Evolutionary conservation across 805 yeast species (phyloP).

Genomic region (Candida nemodendra): DNA sequence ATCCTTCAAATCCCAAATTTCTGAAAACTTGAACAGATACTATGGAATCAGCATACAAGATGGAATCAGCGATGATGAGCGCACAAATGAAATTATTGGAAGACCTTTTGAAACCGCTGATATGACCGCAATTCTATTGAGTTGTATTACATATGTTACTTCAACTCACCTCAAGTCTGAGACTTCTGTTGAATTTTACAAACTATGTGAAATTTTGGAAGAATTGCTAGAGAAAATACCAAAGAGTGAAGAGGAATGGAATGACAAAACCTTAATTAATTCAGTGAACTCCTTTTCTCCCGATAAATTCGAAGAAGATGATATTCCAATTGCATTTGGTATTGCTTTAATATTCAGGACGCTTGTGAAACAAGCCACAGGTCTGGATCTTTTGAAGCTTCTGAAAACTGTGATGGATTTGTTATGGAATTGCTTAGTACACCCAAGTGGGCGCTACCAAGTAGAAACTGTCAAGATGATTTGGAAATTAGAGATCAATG

Average conservation of each 20-base stretch:
- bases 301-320: conserved; percentile 11
- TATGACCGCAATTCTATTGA: conserved; percentile 41
- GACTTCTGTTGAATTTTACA: conserved; percentile 26
- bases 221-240: conserved; percentile 48
- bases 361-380: conserved; percentile 31
- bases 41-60: conserved; percentile 13
- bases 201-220: conserved; percentile 35
- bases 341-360: conserved; percentile 39
- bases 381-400: conserved; percentile 36
- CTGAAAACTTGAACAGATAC: conserved; percentile 15
- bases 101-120: conserved; percentile 45
- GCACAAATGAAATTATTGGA: conserved; percentile 19
- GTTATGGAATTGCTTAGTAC: conserved; percentile 55
- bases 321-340: conserved; percentile 41
- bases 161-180: conserved; percentile 12
- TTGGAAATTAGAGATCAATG: conserved; percentile 56
- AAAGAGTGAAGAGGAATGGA: conserved; percentile 29
- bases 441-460: conserved; percentile 55
- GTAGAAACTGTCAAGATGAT: conserved; percentile 68
- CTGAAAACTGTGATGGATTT: conserved; percentile 42
- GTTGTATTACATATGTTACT: conserved; percentile 27
- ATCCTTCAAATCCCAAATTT: conserved; percentile 11
- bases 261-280: conserved; percentile 26
- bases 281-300: conserved; percentile 28
- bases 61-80: conserved; percentile 1